phyloP scores from a whole-genome alignment of 257 asterid species.

The Penstemon eatonii region DNA sequence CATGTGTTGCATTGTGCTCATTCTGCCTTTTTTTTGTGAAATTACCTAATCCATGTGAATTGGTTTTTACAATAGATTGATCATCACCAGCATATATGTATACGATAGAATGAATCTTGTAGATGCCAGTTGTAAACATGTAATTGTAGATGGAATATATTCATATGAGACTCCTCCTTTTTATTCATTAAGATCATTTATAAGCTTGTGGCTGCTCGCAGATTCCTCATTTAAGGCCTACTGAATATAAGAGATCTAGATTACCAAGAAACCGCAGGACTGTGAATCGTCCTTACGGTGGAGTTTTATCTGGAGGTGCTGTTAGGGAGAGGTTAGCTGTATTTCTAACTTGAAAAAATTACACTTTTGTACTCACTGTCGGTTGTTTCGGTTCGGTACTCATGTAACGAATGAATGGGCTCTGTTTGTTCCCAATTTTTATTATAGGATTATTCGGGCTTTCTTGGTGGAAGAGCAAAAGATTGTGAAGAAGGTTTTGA shows the following conservation, averaged over 20 bases:
- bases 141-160: too few species aligned
- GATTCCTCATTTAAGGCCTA: conserved; percentile 71
- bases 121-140: too few species aligned
- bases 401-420: background rate
- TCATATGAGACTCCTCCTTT: too few species aligned
- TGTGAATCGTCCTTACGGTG: conserved; percentile 69
- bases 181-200: too few species aligned
- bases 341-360: background rate
- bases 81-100: too few species aligned
- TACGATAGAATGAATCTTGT: too few species aligned
- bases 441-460: conserved; percentile 56
- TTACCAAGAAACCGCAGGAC: too few species aligned
- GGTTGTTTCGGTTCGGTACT: background rate
- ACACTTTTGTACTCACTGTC: background rate
- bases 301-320: conserved; percentile 57
- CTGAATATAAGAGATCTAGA: conserved; percentile 43
- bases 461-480: conserved; percentile 42
- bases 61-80: too few species aligned
- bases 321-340: conserved; percentile 59
- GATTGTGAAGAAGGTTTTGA: conserved; percentile 54
- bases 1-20: too few species aligned
- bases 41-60: too few species aligned
- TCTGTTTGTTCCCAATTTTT: background rate
- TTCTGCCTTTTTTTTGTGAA: too few species aligned
- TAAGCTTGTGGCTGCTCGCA: background rate